Base-by-base conservation (phyloP, 495 filamentous ascomycete species). In the Penicillium antarcticum region DNA sequence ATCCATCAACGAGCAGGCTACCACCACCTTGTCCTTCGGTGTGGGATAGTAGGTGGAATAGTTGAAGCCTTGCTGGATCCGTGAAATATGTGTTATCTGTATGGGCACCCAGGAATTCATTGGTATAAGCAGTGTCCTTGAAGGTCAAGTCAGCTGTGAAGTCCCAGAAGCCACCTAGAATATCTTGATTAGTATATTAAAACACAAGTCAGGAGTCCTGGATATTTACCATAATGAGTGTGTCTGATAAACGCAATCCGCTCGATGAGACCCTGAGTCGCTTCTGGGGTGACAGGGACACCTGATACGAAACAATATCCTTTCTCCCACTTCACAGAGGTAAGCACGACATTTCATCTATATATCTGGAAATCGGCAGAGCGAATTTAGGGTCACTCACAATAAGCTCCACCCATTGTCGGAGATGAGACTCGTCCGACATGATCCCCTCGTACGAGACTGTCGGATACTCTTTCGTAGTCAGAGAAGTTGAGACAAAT, bases 81-180 rank as follows among this genome's bases (percentile, higher is more conserved):
- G 83, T 86, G 68, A 96, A 97, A 66, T 97, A 97, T 32, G 91
- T 95, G 18, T 80, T 96, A 68, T 97, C 92, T 4, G 92, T 97
- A 63, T 97, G 92, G 7, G 84, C 83, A 19, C 77, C 77, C 0
- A 97, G 76, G 6, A 81, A 79, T 44, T 92, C 73, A 50, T 80
- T 86, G 12, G 92, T 96, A 67, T 96, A 97, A n/a, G 92, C 92
- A 5, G 87, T 95, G 62, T 97, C 92, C 63, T 90, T 92, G 61
- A 80, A 86, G 18, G 88, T 82, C 14, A 96, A 79, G 64, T 96
- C 88, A 26, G 92, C 83, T 1, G 86, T 92, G 67, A 97, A 96
- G 67, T 95, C 90, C 78, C 91, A 97, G 72, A 97, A 96, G 21
- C 87, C 91, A 54, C 87, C 83, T 86, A 29, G 14, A 37, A 40